Conservation (phyloP, 352 stramenopile species). For the Halophytophthora polymorphica region DNA sequence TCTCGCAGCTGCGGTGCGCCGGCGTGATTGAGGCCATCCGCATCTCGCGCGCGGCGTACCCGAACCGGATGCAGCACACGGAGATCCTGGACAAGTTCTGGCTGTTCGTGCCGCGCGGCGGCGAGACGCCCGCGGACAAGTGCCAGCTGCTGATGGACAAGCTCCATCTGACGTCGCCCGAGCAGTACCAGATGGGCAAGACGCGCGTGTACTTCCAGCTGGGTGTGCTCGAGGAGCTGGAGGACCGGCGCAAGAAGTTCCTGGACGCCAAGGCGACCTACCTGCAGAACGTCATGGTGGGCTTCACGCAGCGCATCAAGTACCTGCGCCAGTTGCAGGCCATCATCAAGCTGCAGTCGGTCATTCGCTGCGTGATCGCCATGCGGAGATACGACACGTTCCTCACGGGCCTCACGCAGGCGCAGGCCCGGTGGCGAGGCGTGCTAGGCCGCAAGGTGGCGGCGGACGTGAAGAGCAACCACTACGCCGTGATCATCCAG, state of each 20-base stretch:
- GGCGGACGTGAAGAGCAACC: constrained; percentile 77
- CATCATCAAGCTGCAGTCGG: constrained; percentile 84
- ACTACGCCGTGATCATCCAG: constrained; percentile 83
- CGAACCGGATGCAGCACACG: constrained; percentile 93
- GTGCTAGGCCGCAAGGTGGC: constrained; percentile 63
- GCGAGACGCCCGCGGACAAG: constrained; percentile 54
- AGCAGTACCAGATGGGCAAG: constrained; percentile 85
- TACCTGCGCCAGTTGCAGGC: constrained; percentile 72
- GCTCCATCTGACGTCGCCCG: constrained; percentile 64
- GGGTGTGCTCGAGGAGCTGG: constrained; percentile 80
- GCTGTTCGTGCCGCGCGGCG: constrained; percentile 69
- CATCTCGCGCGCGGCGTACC: constrained; percentile 97
- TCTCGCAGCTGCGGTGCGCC: constrained; percentile 96
- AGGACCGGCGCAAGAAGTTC: constrained; percentile 85
- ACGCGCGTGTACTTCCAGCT: constrained; percentile 87
- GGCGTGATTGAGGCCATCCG: constrained; percentile 99
- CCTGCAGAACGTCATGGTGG: constrained; percentile 76
- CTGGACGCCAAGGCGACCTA: constrained; percentile 76
- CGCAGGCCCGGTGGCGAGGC: constrained; percentile 71
- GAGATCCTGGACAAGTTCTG: constrained; percentile 84
- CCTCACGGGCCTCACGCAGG: constrained; percentile 50
- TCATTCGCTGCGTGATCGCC: constrained; percentile 75
- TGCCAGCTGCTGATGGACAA: constrained; percentile 81
- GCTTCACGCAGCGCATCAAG: constrained; percentile 71
- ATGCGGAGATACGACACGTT: constrained; percentile 88